Evolutionary conservation across 441 rosid species (phyloP), one percentile per base, ranked within the genome.

Genomic region (California macrophylla): DNA sequence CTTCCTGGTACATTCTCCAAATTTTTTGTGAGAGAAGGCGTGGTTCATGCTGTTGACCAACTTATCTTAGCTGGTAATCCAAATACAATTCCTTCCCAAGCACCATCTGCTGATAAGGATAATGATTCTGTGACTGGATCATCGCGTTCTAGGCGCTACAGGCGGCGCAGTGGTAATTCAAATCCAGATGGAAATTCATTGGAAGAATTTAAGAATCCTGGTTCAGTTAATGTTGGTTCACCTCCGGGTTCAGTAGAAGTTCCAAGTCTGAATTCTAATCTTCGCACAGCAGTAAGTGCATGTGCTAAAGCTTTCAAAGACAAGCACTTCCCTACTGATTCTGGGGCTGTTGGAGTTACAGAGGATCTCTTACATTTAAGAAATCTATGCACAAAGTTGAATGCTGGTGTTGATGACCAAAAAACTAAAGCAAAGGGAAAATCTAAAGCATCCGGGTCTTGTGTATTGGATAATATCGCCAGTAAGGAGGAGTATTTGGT

Each of bases 1-100:
- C 98, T 96, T 81, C 96, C 98, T 66, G 97, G 83, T 71, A 92
- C 92, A 16, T 95, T 92, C 82, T 91, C 94, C 23, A 95, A 95
- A 86, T 82, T 89, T 81, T 95, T 95, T 81, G 87, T 95, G 36
- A 88, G 99, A 81, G 98, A 92, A 84, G 97, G 99, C 42, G 97
- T 95, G 67, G 96, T 95, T 81, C 97, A 92, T 89, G 99, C 98
- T 66, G 84, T 95, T 18, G 99, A 95, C 78, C 97, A 92, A 74
- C 97, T 95, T 77, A 82, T 92, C 68, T 77, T 88, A 77, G 84
- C 89, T 71, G 96, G 93, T 67, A 87, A 82, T 82, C 71, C 86
- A 69, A 83, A 34, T 71, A 61, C 75, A 3, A 61, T 74, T 69
- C 71, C 88, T 75, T 58, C 80, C 64, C 86, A 83, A 78, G 83